Base-by-base conservation (phyloP, 371 early-diverging fungal species). In the Mucor ambiguus region DNA sequence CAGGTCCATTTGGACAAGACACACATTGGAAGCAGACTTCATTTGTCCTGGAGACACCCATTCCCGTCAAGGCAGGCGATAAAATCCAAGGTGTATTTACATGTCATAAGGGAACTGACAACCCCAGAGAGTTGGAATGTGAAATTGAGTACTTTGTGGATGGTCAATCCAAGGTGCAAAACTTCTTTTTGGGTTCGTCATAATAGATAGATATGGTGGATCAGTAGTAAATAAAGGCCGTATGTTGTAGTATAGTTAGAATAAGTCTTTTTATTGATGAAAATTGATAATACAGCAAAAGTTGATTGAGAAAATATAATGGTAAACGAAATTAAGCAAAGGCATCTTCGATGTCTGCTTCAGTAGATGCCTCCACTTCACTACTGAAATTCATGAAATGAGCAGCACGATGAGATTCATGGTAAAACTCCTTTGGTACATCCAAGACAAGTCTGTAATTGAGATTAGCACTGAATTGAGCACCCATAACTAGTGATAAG, bases 311-410 rank as follows among this genome's bases (percentile, higher is more conserved):
- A 33, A 33, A 33, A 37, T 37, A 35, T 35, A 54, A 30, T 30
- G 2, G 2, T 30, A 9, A 32, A 18, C 3, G 55, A 7, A 55
- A 24, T 20, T 89, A 90, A 64, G 87, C 87, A 73, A 89, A 90
- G 24, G 76, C 82, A 75, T 92, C 92, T 71, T 92, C 92, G 16
- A 87, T 80, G 77, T 92, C 92, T 12, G 87, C 89, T 32, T 88
- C 90, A 29, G 83, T 77, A 11, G 81, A 76, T 2, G 81, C 70
- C 29, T 91, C 91, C 60, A 93, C 96, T 81, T 96, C 83, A 32
- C 87, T 89, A 57, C 93, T 88, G 81, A 98, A 99, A 82, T 93
- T 96, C 78, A 96, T 84, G 79, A 97, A 99, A 70, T 99, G 99
- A 67, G 87, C 90, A 38, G 97, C 93, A 26, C 99, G 92, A 75